Percentiles rank a stretch among this genome's conserved stretches.
These are phyloP conservation scores for Boechera stricta DNA, from an alignment of 345 rosid genomes.

Conservation along the genomic window DNA sequence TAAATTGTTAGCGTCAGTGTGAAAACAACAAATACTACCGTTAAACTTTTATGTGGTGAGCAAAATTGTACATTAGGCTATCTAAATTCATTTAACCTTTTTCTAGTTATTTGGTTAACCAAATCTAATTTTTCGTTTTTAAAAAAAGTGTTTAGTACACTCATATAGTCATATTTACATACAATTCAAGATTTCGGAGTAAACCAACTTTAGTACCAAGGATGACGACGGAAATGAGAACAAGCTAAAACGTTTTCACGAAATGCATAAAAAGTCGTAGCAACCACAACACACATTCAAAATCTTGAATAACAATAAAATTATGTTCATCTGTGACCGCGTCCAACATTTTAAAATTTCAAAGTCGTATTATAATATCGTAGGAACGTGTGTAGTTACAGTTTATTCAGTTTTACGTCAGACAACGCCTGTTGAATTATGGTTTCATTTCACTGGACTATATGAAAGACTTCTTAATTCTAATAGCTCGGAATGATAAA, in stretches of 20 bases:
- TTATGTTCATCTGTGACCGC: slow-evolving; percentile 8
- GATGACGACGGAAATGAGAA: neutral
- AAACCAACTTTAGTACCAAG: neutral
- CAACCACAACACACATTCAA: slow-evolving; percentile 12
- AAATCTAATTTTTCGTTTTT: neutral
- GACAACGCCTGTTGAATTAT: slow-evolving; percentile 24
- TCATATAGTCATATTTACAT: neutral
- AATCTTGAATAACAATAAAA: slow-evolving; percentile 21
- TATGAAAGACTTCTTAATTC: slow-evolving; percentile 32
- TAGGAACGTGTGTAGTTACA: slow-evolving; percentile 14
- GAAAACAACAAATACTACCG: neutral
- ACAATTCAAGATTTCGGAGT: neutral
- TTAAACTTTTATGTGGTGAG: neutral
- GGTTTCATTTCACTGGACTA: slow-evolving; percentile 28
- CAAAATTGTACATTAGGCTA: neutral
- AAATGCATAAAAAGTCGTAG: neutral
- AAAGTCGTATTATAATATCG: slow-evolving; percentile 26
- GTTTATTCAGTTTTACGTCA: slow-evolving; percentile 33
- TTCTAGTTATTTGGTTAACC: neutral
- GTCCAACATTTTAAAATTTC: slow-evolving; percentile 4
- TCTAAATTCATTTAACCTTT: neutral
- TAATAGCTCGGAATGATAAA: slow-evolving; percentile 14
- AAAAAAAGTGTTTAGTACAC: neutral
- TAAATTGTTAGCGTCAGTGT: neutral
- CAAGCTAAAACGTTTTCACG: too few relatives aligned